Evolutionary conservation across 345 rosid species (phyloP), one percentile per base, ranked within the genome.

Genomic region (Turnera subulata): DNA sequence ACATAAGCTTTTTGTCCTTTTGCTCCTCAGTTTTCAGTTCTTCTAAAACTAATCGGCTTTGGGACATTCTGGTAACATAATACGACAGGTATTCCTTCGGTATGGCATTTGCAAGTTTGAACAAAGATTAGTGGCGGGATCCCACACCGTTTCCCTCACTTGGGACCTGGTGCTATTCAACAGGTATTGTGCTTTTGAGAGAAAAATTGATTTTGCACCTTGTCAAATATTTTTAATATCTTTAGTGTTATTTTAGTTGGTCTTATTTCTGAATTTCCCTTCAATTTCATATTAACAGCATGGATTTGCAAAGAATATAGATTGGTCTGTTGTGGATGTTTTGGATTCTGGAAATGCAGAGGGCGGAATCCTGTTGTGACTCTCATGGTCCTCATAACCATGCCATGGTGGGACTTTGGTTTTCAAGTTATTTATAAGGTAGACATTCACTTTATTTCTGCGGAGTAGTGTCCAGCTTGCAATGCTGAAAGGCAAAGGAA

Each of bases 131-230:
- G 98, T 64, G 96, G 98, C 67, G 98, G 98, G 37, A 60, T 89
- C 70, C 98, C 98, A 22, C 96, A 92, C 79, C 89, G 98, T 67
- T 92, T 92, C 75, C 98, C 96, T 0, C 98, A 92, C 81, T 92
- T 89, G 75, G 96, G 98, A 73, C 96, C 95, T 11, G 98, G 96
- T 48, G 16, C 47, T 53, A 77, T 89, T 72, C 96, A 89, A 62
- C 98, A 92, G 96, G 93, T 91, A 71, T 13, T 44, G 59, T 21
- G 45, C 37, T 16, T 33, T 48, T 17, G 22, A 24, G 45, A 46
- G 12, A 9, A 42, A 15, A 11, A 4, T 0, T 40, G 15, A 3
- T 4, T 13, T 13, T 13, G 45, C 12, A 42, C 45, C 40, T 42
- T 13, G 45, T 42, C 8, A 42, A 9, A 13, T 13, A 2, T 11